A percentile compares a stretch with the other conserved stretches of the same genome.
These are phyloP conservation scores for Alisma plantagoaquatica DNA, from an alignment of 106 monocot genomes.

Conservation along the genomic window DNA sequence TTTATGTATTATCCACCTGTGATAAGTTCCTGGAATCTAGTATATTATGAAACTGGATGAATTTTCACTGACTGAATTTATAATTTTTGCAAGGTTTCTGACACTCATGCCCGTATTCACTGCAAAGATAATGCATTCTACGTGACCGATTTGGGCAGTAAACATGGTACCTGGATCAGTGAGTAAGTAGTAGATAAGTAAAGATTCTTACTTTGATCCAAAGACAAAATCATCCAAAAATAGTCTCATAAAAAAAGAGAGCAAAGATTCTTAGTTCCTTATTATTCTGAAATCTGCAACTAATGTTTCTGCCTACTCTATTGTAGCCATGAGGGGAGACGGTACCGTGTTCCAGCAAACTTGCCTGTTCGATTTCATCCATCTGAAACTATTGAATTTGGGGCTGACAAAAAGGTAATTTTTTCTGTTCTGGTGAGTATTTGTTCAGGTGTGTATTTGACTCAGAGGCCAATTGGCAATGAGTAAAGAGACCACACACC, in stretches of 20 bases:
- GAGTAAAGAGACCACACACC: background rate
- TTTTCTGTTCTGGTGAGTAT: background rate
- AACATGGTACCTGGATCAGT: constrained; percentile 86
- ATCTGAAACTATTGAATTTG: constrained; percentile 68
- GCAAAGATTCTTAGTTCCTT: too few relatives aligned
- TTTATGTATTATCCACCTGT: too few relatives aligned
- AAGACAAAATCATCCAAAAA: background rate
- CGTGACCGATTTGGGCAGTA: constrained; percentile 70
- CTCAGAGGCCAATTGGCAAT: background rate
- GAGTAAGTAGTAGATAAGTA: constrained; percentile 44
- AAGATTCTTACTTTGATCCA: background rate
- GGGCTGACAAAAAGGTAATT: constrained; percentile 67
- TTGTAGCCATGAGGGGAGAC: constrained; percentile 81
- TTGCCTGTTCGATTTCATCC: constrained; percentile 68
- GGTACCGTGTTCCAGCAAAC: constrained; percentile 44
- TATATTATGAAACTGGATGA: too few relatives aligned
- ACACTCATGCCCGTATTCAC: constrained; percentile 60
- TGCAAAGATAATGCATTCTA: constrained; percentile 81
- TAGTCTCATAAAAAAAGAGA: background rate
- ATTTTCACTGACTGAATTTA: too few relatives aligned
- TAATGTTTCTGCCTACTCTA: too few relatives aligned
- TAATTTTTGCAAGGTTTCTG: constrained; percentile 54
- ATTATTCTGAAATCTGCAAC: too few relatives aligned
- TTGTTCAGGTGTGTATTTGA: background rate
- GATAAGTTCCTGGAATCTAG: too few relatives aligned